Evolutionary conservation across 345 rosid species (phyloP).

Genomic region (Hypericum perforatum): DNA sequence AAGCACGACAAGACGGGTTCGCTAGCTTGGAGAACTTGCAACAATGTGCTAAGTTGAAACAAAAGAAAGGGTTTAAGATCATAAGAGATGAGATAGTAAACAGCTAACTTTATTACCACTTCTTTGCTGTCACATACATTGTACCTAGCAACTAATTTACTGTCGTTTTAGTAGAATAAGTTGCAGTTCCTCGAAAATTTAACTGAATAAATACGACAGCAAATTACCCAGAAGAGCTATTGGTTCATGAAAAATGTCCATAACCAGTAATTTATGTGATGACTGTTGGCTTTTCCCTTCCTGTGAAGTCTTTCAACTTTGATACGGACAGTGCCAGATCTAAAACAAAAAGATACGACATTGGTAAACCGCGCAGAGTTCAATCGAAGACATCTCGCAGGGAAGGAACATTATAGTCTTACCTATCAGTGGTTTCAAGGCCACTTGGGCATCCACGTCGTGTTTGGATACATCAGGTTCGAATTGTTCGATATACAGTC

Average conservation of each 20-base stretch:
- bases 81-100: not conserved
- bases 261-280: conserved; percentile 40
- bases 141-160: conserved; percentile 17
- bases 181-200: conserved; percentile 32
- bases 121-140: conserved; percentile 9
- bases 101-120: conserved; percentile 10
- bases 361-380: not conserved
- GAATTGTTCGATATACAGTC: conserved; percentile 73
- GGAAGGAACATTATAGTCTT: conserved; percentile 10
- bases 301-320: conserved; percentile 80
- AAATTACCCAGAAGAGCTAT: conserved; percentile 10
- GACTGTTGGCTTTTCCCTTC: conserved; percentile 93
- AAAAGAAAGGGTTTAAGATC: no score
- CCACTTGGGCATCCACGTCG: conserved; percentile 79
- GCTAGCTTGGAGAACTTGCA: no score
- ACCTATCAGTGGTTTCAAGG: conserved; percentile 83
- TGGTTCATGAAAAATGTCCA: conserved; percentile 1
- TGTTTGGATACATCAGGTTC: conserved; percentile 78
- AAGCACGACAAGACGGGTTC: no score
- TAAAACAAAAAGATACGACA: conserved; percentile 23
- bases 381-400: conserved; percentile 10
- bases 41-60: no score
- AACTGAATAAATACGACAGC: conserved; percentile 6
- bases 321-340: conserved; percentile 80
- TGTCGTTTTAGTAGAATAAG: conserved; percentile 10